A percentile compares a stretch with the other conserved stretches of the same genome.
phyloP scores from a whole-genome alignment of 352 stramenopile genomes.

The Globisporangium middletonii region DNA sequence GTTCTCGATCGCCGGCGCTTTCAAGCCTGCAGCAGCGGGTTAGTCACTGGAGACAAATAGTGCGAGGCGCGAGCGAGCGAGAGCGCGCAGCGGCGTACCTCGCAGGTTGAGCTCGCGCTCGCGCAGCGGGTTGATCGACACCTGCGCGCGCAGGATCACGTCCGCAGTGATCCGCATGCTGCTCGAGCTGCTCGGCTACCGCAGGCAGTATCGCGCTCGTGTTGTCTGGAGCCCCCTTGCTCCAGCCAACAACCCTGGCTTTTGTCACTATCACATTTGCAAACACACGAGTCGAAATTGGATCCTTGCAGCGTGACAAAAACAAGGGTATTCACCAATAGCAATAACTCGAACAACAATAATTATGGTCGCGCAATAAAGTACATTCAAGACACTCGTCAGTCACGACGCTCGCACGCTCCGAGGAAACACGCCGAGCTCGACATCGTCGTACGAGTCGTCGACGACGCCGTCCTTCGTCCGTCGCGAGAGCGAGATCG shows the following conservation, averaged over 20 bases:
- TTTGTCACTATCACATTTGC: not conserved
- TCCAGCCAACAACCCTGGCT: not conserved
- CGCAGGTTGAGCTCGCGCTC: conserved; percentile 91
- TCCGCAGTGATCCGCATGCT: conserved; percentile 86
- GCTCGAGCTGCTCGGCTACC: not conserved
- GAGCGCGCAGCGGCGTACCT: conserved; percentile 36
- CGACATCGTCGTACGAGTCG: conserved; percentile 59
- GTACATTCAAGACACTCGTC: not conserved
- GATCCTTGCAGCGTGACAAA: not conserved
- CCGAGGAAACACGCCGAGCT: conserved; percentile 47
- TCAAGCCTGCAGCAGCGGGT: conserved; percentile 58
- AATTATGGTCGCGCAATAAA: not conserved
- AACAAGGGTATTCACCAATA: no score
- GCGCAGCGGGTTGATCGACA: conserved; percentile 88
- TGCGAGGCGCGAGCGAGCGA: not conserved
- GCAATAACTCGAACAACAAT: no score
- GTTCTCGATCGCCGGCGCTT: conserved; percentile 91
- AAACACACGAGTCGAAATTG: not conserved
- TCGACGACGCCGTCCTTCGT: conserved; percentile 35
- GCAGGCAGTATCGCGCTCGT: not conserved
- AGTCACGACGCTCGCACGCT: conserved; percentile 26
- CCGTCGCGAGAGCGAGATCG: conserved; percentile 27
- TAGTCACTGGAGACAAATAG: conserved; percentile 20
- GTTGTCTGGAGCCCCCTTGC: not conserved
- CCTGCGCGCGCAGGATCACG: conserved; percentile 84